These are phyloP conservation scores for Fraxinus angustifolia DNA, from an alignment of 305 asterid genomes.

Conservation along the genomic window DNA sequence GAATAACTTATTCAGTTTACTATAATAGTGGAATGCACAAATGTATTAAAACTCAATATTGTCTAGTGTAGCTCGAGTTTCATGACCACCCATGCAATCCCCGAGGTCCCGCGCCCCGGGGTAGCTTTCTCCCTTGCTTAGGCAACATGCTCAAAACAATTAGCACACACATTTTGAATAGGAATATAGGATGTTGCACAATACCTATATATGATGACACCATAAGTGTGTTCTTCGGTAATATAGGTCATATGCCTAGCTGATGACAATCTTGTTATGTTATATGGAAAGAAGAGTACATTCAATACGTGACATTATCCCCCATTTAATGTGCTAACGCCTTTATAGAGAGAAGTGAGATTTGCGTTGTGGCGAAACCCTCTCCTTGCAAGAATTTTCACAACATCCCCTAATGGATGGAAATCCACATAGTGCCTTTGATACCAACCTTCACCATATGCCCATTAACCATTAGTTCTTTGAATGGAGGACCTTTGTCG, in stretches of 20 bases:
- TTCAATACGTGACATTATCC: background rate
- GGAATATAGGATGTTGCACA: background rate
- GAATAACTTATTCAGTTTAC: no score
- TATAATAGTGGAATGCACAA: no score
- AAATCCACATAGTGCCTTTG: background rate
- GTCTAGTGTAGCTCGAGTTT: no score
- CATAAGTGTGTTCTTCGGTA: background rate
- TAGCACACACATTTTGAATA: no score
- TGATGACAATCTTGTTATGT: background rate
- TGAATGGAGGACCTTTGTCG: background rate
- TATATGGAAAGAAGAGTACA: background rate
- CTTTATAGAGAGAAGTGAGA: background rate
- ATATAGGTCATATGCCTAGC: background rate
- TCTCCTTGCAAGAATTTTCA: background rate
- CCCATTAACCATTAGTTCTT: background rate
- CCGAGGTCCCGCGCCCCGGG: no score
- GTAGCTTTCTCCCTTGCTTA: no score
- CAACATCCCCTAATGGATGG: background rate
- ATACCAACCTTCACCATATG: background rate
- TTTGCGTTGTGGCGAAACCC: background rate
- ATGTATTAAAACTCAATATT: no score
- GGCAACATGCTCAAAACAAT: no score
- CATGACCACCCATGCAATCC: no score
- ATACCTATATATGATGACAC: background rate
- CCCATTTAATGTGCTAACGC: background rate